Evolutionary conservation across 2,329 filamentous ascomycete genomes (phyloP), one percentile per base, ranked within the genome.

Genomic region (Penicillium nordicum): DNA sequence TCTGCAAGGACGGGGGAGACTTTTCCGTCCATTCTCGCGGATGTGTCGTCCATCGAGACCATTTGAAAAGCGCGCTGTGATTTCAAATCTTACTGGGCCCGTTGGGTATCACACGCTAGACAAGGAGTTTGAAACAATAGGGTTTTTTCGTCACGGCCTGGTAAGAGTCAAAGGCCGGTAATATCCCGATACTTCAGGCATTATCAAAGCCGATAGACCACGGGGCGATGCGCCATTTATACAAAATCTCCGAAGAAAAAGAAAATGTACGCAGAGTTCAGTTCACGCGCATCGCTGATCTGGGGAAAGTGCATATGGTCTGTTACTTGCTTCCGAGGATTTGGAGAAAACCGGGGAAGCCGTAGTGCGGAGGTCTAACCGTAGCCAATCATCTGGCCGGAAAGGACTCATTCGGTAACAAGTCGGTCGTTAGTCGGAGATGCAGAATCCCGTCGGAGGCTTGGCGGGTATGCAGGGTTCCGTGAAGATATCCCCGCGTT

Each of bases 401-500:
- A 44, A 53, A 41, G 46, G 11, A 21, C 27, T 8, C 37, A 23
- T 16, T 38, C 55, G 62, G 61, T 23, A 38, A 45, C 55, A 49
- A 62, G 47, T 49, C 61, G 61, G 61, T 30, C 14, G 38, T 43
- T 53, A 54, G 49, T 47, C 60, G 60, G 58, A 48, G 27, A 12
- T 21, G 25, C 3, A 7, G 1, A 10, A 16, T 12, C 5, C 5
- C 16, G 34, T 40, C 51, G 52, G 58, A 23, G 43, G 34, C 53
- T 59, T 57, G 45, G 41, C 53, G 53, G 53, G 5, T 6, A 41
- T 50, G 16, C 23, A 37, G 46, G n/a, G 27, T 30, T 14, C n/a
- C 16, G 11, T 37, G 29, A 25, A 47, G 30, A 14, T 34, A 47
- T 42, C 41, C 25, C 49, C 47, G 32, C 43, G 12, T 29, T 27